Conservation (phyloP, 371 early-diverging fungal genomes). For the Mucor mucedo region DNA sequence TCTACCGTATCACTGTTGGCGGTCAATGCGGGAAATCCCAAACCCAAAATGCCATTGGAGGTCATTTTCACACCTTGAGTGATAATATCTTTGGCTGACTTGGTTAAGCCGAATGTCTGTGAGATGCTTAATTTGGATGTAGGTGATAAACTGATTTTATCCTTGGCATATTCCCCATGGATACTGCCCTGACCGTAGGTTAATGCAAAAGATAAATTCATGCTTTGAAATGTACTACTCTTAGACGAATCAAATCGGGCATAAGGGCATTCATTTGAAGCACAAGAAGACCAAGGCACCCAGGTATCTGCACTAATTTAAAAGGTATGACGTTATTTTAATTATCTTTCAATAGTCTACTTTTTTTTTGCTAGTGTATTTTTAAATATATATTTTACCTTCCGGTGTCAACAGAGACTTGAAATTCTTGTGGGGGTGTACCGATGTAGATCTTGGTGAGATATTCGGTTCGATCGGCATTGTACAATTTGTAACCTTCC, state of each 20-base stretch:
- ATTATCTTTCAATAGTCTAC: neutral
- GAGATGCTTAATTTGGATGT: conserved; percentile 19
- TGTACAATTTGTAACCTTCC: conserved; percentile 8
- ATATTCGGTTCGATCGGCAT: conserved; percentile 18
- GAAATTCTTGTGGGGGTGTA: conserved; percentile 25
- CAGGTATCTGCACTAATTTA: conserved; percentile 27
- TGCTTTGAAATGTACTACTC: conserved; percentile 17
- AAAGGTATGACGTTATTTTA: conserved; percentile 2
- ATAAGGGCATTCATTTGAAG: conserved; percentile 17
- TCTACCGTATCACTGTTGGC: conserved; percentile 10
- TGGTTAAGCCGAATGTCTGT: conserved; percentile 37
- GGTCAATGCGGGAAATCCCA: conserved; percentile 31
- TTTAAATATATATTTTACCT: conserved; percentile 9
- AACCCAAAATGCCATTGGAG: conserved; percentile 37
- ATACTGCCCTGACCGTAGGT: conserved; percentile 29
- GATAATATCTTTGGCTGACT: conserved; percentile 19
- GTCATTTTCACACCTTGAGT: conserved; percentile 10
- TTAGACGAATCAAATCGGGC: conserved; percentile 14
- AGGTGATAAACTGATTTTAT: conserved; percentile 19
- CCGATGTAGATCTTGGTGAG: conserved; percentile 22
- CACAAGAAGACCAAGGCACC: conserved; percentile 23
- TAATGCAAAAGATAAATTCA: conserved; percentile 18
- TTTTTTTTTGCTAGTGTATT: neutral
- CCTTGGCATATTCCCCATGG: conserved; percentile 29
- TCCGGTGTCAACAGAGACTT: conserved; percentile 27